These are phyloP conservation scores for Ilyonectria mors-panacis DNA, from an alignment of 2,329 filamentous ascomycete species.

Conservation along the genomic window DNA sequence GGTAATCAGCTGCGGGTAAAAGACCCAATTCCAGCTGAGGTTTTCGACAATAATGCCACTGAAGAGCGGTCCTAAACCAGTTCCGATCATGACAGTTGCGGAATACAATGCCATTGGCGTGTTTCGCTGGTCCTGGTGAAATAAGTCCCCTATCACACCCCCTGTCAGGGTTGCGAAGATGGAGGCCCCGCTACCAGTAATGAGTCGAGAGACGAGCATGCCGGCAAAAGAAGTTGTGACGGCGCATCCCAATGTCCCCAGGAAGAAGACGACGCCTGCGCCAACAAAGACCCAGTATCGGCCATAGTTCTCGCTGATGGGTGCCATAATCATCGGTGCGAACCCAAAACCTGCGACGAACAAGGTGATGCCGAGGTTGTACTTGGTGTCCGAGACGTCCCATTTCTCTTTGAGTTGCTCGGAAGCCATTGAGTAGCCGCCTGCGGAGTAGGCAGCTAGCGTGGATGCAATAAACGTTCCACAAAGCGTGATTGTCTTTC, in stretches of 20 bases:
- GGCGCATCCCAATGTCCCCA: constrained; percentile 67
- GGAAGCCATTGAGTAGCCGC: constrained; percentile 72
- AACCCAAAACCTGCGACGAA: constrained; percentile 77
- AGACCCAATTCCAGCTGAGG: constrained; percentile 76
- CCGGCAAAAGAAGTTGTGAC: constrained; percentile 72
- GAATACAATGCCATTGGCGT: constrained; percentile 79
- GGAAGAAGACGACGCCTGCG: constrained; percentile 53
- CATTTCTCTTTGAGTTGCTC: constrained; percentile 69
- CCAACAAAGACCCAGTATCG: constrained; percentile 51
- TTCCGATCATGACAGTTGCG: constrained; percentile 72
- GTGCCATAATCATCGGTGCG: constrained; percentile 78
- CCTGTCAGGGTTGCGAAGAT: constrained; percentile 65
- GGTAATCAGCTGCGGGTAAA: constrained; percentile 75
- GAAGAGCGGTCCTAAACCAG: constrained; percentile 73
- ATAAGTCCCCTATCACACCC: constrained; percentile 78
- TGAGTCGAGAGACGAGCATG: constrained; percentile 74
- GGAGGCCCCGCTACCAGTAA: constrained; percentile 73
- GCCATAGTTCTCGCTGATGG: constrained; percentile 74
- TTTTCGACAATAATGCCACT: constrained; percentile 72
- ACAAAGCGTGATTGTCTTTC: constrained; percentile 38
- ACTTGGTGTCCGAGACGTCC: constrained; percentile 69
- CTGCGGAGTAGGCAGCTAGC: constrained; percentile 75
- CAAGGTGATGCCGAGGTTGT: constrained; percentile 72
- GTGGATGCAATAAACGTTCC: constrained; percentile 62
- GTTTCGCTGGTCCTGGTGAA: constrained; percentile 74